A percentile compares a stretch with the other conserved stretches of the same genome.
Evolutionary conservation across 371 early-diverging fungal genomes (phyloP).

Genomic region (Rhizopus arrhizus): DNA sequence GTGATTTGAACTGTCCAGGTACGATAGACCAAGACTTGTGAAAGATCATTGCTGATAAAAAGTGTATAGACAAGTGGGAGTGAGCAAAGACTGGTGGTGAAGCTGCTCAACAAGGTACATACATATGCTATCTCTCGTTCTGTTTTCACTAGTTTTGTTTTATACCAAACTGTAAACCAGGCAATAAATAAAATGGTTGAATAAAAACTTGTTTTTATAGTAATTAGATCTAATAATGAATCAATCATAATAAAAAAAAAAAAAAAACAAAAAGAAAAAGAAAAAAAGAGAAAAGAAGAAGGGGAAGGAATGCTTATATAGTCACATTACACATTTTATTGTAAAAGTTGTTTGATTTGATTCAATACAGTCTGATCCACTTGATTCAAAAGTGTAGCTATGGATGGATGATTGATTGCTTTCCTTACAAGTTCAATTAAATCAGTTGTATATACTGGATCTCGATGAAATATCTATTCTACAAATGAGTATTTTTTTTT

Average conservation of each 20-base stretch:
- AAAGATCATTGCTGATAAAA: constrained; percentile 10
- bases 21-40: constrained; percentile 21
- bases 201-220: constrained; percentile 3
- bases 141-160: constrained; percentile 16
- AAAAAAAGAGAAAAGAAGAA: constrained; percentile 6
- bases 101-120: constrained; percentile 39
- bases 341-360: constrained; percentile 27
- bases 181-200: constrained; percentile 8
- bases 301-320: constrained; percentile 1
- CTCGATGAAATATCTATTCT: constrained; percentile 50
- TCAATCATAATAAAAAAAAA: neutral
- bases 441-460: constrained; percentile 63
- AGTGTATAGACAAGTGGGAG: constrained; percentile 32
- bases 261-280: neutral
- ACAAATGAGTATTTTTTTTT: neutral
- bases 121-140: constrained; percentile 42
- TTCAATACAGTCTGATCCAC: constrained; percentile 58
- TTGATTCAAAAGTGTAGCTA: constrained; percentile 44
- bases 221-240: constrained; percentile 16
- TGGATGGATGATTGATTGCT: constrained; percentile 33
- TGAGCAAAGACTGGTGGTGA: constrained; percentile 29
- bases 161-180: constrained; percentile 26
- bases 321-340: constrained; percentile 14
- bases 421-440: constrained; percentile 54
- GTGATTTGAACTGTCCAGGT: constrained; percentile 36